Percentiles rank a stretch among this genome's conserved stretches.
phyloP scores from a whole-genome alignment of 257 asterid species.

The Nicotiana benthamiana region DNA sequence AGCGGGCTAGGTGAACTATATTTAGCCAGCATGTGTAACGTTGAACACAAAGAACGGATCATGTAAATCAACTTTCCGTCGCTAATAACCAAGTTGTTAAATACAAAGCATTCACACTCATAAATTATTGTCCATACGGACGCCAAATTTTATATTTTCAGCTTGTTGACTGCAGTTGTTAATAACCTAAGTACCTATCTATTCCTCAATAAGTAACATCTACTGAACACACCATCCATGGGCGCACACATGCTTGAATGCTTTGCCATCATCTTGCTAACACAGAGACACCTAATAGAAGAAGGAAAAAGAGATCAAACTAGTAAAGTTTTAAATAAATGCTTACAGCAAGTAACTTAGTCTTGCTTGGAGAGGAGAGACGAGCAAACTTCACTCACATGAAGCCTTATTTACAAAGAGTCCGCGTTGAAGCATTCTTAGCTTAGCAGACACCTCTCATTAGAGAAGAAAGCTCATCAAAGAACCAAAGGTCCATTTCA shows the following conservation, averaged over 20 bases:
- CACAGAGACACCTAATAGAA: conserved; percentile 26
- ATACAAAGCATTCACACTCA: no score
- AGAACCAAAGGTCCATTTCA: conserved; percentile 61
- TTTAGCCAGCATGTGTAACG: no score
- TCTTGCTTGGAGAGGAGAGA: not conserved
- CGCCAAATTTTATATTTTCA: no score
- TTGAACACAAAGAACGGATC: no score
- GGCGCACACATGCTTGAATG: conserved; percentile 26
- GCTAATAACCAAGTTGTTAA: not conserved
- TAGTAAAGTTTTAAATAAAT: not conserved
- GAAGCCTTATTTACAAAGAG: conserved; percentile 67
- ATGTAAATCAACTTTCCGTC: not conserved
- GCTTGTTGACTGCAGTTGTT: conserved; percentile 14
- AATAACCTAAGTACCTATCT: conserved; percentile 30
- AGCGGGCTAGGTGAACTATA: no score
- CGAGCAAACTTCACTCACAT: conserved; percentile 30
- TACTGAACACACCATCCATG: no score
- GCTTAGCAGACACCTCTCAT: conserved; percentile 48
- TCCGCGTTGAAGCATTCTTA: not conserved
- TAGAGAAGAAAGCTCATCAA: conserved; percentile 50
- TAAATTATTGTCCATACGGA: no score
- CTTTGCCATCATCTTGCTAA: conserved; percentile 16
- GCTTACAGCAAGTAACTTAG: not conserved
- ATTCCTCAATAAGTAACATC: conserved; percentile 22
- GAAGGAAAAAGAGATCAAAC: conserved; percentile 8